Base-by-base conservation (phyloP, 495 filamentous ascomycete genomes). In the Hypoxylon cercidicola region DNA sequence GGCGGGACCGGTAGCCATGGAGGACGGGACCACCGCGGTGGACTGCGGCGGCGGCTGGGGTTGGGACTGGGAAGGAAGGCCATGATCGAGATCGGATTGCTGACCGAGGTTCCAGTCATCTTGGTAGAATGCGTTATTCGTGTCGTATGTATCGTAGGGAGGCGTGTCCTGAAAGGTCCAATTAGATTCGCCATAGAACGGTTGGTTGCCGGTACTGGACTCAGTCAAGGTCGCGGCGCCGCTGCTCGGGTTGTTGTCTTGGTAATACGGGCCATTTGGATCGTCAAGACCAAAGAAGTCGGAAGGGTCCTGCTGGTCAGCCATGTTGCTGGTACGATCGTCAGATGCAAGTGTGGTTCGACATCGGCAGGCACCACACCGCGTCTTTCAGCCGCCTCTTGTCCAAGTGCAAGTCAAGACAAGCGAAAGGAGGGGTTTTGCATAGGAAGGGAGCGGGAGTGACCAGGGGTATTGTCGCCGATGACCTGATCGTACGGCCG, bases 141-240 rank as follows among this genome's bases (percentile, higher is more conserved):
- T 57, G 35, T 74, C 72, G 58, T 72, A 72, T 37, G 76, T 58
- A 39, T 81, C 78, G 71, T 79, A 81, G 18, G 79, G 78, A 59
- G 79, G 75, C 9, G 78, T 78, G 61, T 78, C 76, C 51, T 78
- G 74, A 41, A 81, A 80, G 60, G 47, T 28, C 80, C 80, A 81
- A 63, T 72, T 73, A 11, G 68, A 62, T 23, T 72, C 71, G 62
- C 66, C 72, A 53, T 74, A 72, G 41, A 72, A 72, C 49, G 71
- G 71, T 43, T 75, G 69, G 39, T 73, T 72, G 45, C 59, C 62
- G 62, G 57, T 20, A 60, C 20, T 57, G 59, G 62, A 66, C 62
- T 58, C 41, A 60, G 62, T 71, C 51, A 72, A 48, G 8, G 63
- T 35, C 35, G 71, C 69, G 58, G 76, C 72, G 61, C 70, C 64